Evolutionary conservation across 306 rosid species (phyloP).

Genomic region (Sechiopsis laciniata): DNA sequence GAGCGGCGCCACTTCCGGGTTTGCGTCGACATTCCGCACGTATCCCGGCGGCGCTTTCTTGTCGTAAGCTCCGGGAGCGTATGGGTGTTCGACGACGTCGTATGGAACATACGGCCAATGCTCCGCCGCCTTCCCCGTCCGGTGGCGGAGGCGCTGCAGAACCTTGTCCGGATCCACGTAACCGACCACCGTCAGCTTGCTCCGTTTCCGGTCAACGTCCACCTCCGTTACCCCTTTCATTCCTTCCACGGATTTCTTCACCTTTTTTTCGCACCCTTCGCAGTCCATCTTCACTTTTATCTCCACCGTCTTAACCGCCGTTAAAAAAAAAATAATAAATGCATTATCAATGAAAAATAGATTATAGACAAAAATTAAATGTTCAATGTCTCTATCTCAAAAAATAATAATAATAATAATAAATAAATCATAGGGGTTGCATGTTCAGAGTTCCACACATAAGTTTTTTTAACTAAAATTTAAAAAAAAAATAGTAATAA

Average conservation of each 20-base stretch:
- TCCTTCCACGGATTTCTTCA: constrained; percentile 39
- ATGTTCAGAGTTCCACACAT: no score
- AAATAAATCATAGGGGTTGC: no score
- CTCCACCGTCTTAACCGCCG: constrained; percentile 29
- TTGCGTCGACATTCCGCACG: constrained; percentile 34
- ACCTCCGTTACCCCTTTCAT: constrained; percentile 46
- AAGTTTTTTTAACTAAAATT: no score
- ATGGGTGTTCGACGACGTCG: constrained; percentile 46
- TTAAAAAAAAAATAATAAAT: no score
- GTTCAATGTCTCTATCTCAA: no score
- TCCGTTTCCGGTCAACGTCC: constrained; percentile 38
- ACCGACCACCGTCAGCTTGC: constrained; percentile 43
- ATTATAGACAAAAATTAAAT: no score
- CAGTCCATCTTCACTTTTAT: constrained; percentile 52
- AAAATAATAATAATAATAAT: no score
- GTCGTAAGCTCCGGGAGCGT: constrained; percentile 40
- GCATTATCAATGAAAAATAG: neutral
- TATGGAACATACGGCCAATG: constrained; percentile 44
- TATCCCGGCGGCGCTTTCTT: constrained; percentile 55
- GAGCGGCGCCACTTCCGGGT: constrained; percentile 31
- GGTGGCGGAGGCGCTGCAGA: constrained; percentile 35
- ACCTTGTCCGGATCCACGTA: constrained; percentile 37
- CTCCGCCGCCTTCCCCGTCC: constrained; percentile 49
- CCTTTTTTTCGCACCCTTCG: constrained; percentile 39
- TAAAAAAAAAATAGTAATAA: no score